Evolutionary conservation across 805 yeast species (phyloP).

Genomic region (Candida germanica): DNA sequence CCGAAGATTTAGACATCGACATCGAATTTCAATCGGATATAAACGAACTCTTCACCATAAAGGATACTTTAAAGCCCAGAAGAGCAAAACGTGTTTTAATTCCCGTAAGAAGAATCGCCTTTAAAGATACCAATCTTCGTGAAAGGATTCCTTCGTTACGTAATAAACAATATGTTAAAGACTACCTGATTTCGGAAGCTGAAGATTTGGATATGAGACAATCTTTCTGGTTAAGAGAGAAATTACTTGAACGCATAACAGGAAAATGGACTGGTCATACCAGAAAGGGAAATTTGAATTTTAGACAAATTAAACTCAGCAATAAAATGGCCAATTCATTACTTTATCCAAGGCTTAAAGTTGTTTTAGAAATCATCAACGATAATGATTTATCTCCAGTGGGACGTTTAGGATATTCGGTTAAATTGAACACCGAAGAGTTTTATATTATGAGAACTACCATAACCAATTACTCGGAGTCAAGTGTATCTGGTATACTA

Average conservation of each 20-base stretch:
- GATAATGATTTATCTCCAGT: slow-evolving; percentile 11
- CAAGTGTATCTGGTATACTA: slow-evolving; percentile 50
- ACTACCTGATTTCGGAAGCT: slow-evolving; percentile 49
- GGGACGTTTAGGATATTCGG: slow-evolving; percentile 24
- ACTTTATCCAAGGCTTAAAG: slow-evolving; percentile 45
- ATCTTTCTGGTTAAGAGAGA: slow-evolving; percentile 79
- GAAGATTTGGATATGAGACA: slow-evolving; percentile 58
- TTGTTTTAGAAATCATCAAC: slow-evolving; percentile 30
- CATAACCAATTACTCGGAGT: slow-evolving; percentile 46
- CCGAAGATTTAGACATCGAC: slow-evolving; percentile 40
- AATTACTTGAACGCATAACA: slow-evolving; percentile 51
- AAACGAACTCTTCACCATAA: slow-evolving; percentile 20
- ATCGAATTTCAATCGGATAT: slow-evolving; percentile 5
- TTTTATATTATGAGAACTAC: slow-evolving; percentile 50
- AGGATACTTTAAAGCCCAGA: slow-evolving; percentile 26
- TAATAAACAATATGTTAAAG: slow-evolving; percentile 66
- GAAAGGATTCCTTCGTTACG: slow-evolving; percentile 67
- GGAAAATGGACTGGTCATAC: slow-evolving; percentile 59
- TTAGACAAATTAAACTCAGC: slow-evolving; percentile 63
- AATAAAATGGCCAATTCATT: slow-evolving; percentile 57
- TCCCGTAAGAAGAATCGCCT: slow-evolving; percentile 59
- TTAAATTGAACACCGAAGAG: slow-evolving; percentile 40
- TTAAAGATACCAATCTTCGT: slow-evolving; percentile 40
- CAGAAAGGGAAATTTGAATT: slow-evolving; percentile 58
- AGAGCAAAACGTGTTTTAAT: slow-evolving; percentile 55